phyloP scores from a whole-genome alignment of 805 yeast genomes.

The Yarrowia yakushimensis region DNA sequence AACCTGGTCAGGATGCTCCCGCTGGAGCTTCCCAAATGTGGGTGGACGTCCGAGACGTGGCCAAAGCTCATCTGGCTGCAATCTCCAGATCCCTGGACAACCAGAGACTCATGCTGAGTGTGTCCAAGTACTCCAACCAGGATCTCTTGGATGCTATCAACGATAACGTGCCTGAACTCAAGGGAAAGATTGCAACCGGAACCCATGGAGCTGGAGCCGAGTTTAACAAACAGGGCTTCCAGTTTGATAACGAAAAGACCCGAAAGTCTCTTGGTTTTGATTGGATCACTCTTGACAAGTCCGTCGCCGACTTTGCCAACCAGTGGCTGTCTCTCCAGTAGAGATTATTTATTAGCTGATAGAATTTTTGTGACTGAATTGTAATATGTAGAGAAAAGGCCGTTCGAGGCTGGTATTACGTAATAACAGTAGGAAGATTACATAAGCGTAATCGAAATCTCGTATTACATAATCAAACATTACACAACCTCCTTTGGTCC shows the following conservation, averaged over 20 bases:
- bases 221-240: not conserved
- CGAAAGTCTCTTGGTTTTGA: not conserved
- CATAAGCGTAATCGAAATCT: too few species aligned
- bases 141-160: conserved; percentile 28
- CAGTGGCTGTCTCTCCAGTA: conserved; percentile 6
- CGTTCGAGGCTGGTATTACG: too few species aligned
- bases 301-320: not conserved
- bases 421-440: too few species aligned
- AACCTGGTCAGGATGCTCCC: not conserved
- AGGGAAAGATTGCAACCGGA: not conserved
- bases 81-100: conserved; percentile 36
- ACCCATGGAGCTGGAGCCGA: not conserved
- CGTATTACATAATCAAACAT: too few species aligned
- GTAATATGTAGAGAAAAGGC: too few species aligned
- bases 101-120: conserved; percentile 31
- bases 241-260: not conserved
- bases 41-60: conserved; percentile 62
- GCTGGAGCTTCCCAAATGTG: conserved; percentile 27
- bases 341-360: too few species aligned
- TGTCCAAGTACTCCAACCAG: conserved; percentile 27
- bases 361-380: too few species aligned
- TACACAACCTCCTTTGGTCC: too few species aligned
- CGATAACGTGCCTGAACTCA: not conserved
- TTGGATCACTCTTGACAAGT: not conserved
- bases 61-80: conserved; percentile 52